Conservation (phyloP, 495 filamentous ascomycete species). For the Rusavskia elegans region DNA sequence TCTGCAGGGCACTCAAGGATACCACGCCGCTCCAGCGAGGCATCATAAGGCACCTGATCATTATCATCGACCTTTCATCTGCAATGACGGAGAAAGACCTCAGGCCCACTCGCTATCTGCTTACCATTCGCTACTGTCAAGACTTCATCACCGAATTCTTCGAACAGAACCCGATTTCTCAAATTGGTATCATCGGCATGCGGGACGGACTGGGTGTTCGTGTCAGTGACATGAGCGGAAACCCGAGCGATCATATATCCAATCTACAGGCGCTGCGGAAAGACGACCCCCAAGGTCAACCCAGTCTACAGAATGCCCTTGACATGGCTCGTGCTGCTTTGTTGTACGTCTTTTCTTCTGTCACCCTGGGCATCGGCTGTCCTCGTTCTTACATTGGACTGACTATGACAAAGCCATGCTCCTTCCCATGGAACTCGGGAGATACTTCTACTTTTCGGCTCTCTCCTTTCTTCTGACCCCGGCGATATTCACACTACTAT, state of each 20-base stretch:
- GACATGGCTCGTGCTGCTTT: slow-evolving; percentile 85
- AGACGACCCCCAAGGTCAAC: slow-evolving; percentile 75
- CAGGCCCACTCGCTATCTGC: slow-evolving; percentile 67
- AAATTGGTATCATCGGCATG: slow-evolving; percentile 81
- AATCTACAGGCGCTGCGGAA: slow-evolving; percentile 51
- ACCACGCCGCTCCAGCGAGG: slow-evolving; percentile 90
- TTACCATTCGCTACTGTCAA: slow-evolving; percentile 68
- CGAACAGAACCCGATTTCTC: slow-evolving; percentile 97
- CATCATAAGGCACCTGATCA: slow-evolving; percentile 85
- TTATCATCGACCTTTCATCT: slow-evolving; percentile 83
- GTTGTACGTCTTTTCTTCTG: slow-evolving; percentile 38
- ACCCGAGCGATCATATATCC: slow-evolving; percentile 74
- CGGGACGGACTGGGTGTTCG: slow-evolving; percentile 75
- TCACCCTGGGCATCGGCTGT: too few species aligned
- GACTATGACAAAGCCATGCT: slow-evolving; percentile 44
- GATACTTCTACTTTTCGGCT: slow-evolving; percentile 81
- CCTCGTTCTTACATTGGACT: slow-evolving; percentile 12
- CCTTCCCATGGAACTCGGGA: slow-evolving; percentile 88
- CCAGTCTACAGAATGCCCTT: slow-evolving; percentile 85
- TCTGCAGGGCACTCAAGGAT: slow-evolving; percentile 58
- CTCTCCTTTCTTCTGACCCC: slow-evolving; percentile 76
- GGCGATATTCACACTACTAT: slow-evolving; percentile 93
- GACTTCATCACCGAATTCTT: slow-evolving; percentile 91
- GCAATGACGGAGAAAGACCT: slow-evolving; percentile 95
- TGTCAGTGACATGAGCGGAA: slow-evolving; percentile 80